phyloP scores from a whole-genome alignment of 2,329 filamentous ascomycete genomes.

The Stagonosporopsis vannaccii region DNA sequence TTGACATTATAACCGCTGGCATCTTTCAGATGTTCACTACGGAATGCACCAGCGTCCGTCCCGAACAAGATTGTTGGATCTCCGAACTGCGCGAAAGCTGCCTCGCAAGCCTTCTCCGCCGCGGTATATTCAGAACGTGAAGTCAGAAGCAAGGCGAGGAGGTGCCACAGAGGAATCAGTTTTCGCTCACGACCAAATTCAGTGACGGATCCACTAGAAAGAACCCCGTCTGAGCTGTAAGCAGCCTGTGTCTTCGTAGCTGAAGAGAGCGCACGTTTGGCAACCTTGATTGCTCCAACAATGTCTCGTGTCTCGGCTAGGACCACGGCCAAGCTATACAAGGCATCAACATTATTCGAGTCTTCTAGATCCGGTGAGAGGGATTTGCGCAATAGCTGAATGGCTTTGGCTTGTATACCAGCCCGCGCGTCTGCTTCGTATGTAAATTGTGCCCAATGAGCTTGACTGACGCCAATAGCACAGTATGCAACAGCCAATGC shows the following conservation, averaged over 20 bases:
- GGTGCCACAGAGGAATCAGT: constrained; percentile 87
- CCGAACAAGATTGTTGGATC: constrained; percentile 73
- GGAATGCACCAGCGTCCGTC: constrained; percentile 58
- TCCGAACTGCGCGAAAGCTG: constrained; percentile 88
- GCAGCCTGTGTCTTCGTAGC: constrained; percentile 47
- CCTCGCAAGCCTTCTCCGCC: constrained; percentile 84
- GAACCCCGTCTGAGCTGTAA: constrained; percentile 42
- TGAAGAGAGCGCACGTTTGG: constrained; percentile 76
- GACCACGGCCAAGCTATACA: constrained; percentile 84
- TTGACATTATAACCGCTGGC: constrained; percentile 24
- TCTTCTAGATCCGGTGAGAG: constrained; percentile 71
- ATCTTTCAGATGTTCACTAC: constrained; percentile 71
- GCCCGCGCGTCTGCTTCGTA: constrained; percentile 75
- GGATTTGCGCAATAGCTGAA: constrained; percentile 76
- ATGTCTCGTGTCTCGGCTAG: constrained; percentile 87
- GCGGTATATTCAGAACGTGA: constrained; percentile 84
- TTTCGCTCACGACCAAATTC: constrained; percentile 62
- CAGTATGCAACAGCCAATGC: constrained; percentile 74
- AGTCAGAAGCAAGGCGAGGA: constrained; percentile 84
- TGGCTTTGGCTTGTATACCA: constrained; percentile 78
- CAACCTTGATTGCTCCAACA: constrained; percentile 78
- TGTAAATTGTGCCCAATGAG: constrained; percentile 85
- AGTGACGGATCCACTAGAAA: constrained; percentile 34
- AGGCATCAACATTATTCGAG: constrained; percentile 73
- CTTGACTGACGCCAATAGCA: constrained; percentile 83